Percentiles rank a stretch among this genome's conserved stretches.
These are phyloP conservation scores for Penicillium mononematosum DNA, from an alignment of 495 filamentous ascomycete species.

Conservation along the genomic window DNA sequence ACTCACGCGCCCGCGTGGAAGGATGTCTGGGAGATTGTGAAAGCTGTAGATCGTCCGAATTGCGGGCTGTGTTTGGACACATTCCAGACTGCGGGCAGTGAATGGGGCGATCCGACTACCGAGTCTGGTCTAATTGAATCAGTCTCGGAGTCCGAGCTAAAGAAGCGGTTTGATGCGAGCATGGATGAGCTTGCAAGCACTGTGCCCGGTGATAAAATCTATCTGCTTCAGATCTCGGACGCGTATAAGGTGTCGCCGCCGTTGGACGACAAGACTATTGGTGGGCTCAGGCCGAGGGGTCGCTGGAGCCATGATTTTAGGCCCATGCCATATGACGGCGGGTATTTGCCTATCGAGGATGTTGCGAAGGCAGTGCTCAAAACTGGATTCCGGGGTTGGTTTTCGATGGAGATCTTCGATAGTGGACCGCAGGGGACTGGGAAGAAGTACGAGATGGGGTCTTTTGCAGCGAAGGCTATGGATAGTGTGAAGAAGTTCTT, in stretches of 20 bases:
- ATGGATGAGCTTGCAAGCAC: slow-evolving; percentile 53
- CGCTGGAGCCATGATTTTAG: slow-evolving; percentile 72
- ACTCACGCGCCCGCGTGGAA: slow-evolving; percentile 68
- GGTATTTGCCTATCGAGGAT: slow-evolving; percentile 68
- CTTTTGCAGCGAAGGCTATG: slow-evolving; percentile 61
- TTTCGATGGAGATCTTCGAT: slow-evolving; percentile 78
- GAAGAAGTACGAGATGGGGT: slow-evolving; percentile 56
- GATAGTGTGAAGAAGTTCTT: slow-evolving; percentile 54
- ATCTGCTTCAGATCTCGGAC: slow-evolving; percentile 73
- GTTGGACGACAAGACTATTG: slow-evolving; percentile 43
- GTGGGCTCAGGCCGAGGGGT: slow-evolving; percentile 56
- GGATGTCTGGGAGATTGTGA: slow-evolving; percentile 65
- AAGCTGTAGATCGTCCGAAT: slow-evolving; percentile 60
- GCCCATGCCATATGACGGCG: slow-evolving; percentile 68
- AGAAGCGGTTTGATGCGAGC: slow-evolving; percentile 49
- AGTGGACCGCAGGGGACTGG: slow-evolving; percentile 56
- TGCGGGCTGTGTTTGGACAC: slow-evolving; percentile 79
- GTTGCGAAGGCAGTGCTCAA: slow-evolving; percentile 64
- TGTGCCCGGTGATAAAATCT: slow-evolving; percentile 70
- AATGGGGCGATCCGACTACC: slow-evolving; percentile 75
- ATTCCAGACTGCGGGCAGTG: slow-evolving; percentile 73
- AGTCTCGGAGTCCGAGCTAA: slow-evolving; percentile 41
- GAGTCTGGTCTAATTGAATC: slow-evolving; percentile 56
- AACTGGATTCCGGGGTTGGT: slow-evolving; percentile 72
- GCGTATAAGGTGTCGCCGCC: slow-evolving; percentile 64